Percentiles rank a stretch among this genome's conserved stretches.
Evolutionary conservation across 441 rosid species (phyloP).

Genomic region (Populus hybrid): DNA sequence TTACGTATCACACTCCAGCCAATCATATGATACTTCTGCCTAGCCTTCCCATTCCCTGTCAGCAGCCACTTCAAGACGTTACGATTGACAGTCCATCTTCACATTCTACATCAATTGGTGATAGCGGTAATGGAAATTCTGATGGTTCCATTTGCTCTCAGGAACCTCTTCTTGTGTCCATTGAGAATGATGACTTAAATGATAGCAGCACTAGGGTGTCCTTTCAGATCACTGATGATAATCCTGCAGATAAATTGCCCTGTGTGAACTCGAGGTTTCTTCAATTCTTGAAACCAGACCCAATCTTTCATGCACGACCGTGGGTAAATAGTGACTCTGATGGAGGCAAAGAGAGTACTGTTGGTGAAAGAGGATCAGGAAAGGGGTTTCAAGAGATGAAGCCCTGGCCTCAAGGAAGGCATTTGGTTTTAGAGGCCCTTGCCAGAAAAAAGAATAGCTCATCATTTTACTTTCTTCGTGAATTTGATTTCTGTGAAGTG

Average conservation of each 20-base stretch:
- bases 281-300: conserved; percentile 31
- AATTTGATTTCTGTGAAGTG: conserved; percentile 67
- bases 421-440: conserved; percentile 56
- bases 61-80: conserved; percentile 25
- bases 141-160: conserved; percentile 14
- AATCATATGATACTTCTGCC: conserved; percentile 76
- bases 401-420: conserved; percentile 27
- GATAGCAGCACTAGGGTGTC: conserved; percentile 17
- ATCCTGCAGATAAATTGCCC: conserved; percentile 13
- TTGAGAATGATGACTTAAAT: conserved; percentile 21
- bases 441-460: conserved; percentile 41
- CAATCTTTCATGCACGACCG: conserved; percentile 21
- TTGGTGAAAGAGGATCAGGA: conserved; percentile 15
- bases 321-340: conserved; percentile 14
- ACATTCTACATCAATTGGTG: conserved; percentile 8
- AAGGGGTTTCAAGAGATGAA: conserved; percentile 17
- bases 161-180: conserved; percentile 24
- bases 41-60: conserved; percentile 22
- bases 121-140: conserved; percentile 19
- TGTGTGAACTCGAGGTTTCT: conserved; percentile 17
- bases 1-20: conserved; percentile 40
- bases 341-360: not conserved
- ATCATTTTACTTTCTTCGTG: conserved; percentile 67
- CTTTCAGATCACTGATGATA: conserved; percentile 8
- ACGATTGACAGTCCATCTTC: conserved; percentile 11